Evolutionary conservation across 441 rosid species (phyloP).

Genomic region (Euphorbia celastroides): DNA sequence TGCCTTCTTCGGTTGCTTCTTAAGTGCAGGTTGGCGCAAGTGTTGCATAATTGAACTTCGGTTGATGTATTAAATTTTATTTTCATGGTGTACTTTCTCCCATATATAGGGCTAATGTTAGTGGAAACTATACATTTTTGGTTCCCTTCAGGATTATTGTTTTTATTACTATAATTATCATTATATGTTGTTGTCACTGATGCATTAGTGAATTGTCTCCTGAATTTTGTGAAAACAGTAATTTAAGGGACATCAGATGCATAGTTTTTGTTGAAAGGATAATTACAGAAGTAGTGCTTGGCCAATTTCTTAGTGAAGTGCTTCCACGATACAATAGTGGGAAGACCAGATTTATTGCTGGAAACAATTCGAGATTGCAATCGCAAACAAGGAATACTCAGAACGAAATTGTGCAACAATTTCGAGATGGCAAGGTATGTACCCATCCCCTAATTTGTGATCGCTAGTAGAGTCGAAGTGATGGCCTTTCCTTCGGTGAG

Average conservation of each 20-base stretch:
- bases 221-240: no score
- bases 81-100: no score
- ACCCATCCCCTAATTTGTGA: no score
- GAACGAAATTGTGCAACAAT: constrained; percentile 77
- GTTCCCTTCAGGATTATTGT: no score
- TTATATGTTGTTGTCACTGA: no score
- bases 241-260: constrained; percentile 81
- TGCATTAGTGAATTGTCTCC: no score
- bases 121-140: no score
- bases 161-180: no score
- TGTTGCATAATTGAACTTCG: constrained; percentile 2
- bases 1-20: constrained; percentile 67
- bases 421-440: constrained; percentile 77
- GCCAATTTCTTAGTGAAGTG: constrained; percentile 46
- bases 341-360: constrained; percentile 73
- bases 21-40: constrained; percentile 49
- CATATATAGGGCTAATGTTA: no score
- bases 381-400: constrained; percentile 65
- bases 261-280: constrained; percentile 87
- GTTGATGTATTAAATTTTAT: background rate
- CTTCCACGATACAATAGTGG: constrained; percentile 53
- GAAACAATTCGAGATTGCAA: constrained; percentile 56
- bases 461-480: no score
- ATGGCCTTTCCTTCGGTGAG: no score
- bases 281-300: constrained; percentile 58